Evolutionary conservation across 139 green algal genomes (phyloP).

Genomic region (Asterochloris sp.): DNA sequence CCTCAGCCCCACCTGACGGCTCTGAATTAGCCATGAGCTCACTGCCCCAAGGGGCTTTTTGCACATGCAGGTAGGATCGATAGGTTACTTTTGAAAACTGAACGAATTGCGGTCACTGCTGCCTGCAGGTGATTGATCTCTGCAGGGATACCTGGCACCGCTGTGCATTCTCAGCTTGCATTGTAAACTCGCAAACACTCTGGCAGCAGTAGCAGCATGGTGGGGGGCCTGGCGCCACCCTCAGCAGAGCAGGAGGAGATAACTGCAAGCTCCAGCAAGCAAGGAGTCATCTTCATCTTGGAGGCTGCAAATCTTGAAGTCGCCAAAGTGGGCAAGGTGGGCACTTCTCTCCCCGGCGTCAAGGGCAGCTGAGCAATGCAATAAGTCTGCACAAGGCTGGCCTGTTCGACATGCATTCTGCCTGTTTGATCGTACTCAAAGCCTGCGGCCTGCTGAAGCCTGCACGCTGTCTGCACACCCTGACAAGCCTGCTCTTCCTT

Average conservation of each 20-base stretch:
- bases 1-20: no score
- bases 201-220: conserved; percentile 7
- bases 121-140: no score
- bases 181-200: no score
- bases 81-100: no score
- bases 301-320: conserved; percentile 89
- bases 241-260: conserved; percentile 10
- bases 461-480: not conserved
- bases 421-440: not conserved
- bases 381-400: not conserved
- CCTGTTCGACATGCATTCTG: not conserved
- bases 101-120: no score
- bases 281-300: conserved; percentile 87
- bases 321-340: conserved; percentile 91
- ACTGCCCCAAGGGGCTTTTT: no score
- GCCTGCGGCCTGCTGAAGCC: not conserved
- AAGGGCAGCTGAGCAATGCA: not conserved
- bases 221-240: conserved; percentile 11
- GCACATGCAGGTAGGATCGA: no score
- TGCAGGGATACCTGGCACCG: no score
- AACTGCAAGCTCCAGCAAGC: conserved; percentile 16
- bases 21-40: no score
- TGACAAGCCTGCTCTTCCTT: not conserved
- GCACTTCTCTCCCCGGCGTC: not conserved
- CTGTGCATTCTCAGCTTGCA: no score